These are phyloP conservation scores for Geranium incanum DNA, from an alignment of 441 rosid species.

Conservation along the genomic window DNA sequence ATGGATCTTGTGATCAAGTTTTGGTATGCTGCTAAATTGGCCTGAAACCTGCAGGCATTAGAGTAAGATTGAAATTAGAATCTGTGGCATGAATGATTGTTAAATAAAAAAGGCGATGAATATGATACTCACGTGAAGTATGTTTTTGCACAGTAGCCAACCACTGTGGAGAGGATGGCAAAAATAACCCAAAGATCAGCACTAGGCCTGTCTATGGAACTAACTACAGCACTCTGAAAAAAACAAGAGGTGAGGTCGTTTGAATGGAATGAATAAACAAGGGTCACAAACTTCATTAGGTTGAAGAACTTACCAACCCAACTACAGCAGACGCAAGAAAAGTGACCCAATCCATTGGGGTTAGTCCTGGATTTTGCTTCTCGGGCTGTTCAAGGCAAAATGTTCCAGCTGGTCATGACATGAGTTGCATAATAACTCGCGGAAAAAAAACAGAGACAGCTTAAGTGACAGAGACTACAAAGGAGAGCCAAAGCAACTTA, in stretches of 20 bases:
- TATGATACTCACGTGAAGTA: conserved; percentile 36
- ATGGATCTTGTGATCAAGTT: conserved; percentile 45
- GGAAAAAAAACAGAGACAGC: background rate
- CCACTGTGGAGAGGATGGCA: conserved; percentile 41
- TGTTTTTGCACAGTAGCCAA: conserved; percentile 45
- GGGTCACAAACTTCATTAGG: background rate
- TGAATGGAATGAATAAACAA: background rate
- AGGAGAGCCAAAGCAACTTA: conserved; percentile 23
- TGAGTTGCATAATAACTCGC: background rate
- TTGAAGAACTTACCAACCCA: conserved; percentile 44
- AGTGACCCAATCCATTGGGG: conserved; percentile 64
- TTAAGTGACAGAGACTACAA: background rate
- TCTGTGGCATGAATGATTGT: background rate
- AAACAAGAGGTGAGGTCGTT: background rate
- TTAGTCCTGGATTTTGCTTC: conserved; percentile 55
- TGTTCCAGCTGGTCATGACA: conserved; percentile 4
- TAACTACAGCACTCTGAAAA: conserved; percentile 38
- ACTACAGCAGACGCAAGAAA: conserved; percentile 50
- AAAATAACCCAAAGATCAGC: conserved; percentile 44
- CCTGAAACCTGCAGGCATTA: conserved; percentile 36
- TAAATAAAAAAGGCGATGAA: background rate
- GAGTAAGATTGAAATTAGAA: background rate
- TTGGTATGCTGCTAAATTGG: conserved; percentile 44
- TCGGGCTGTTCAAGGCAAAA: conserved; percentile 38
- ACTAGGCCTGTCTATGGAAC: conserved; percentile 40